Conservation (phyloP, 1,284 basidiomycete genomes). For the Abortiporus biennis region DNA sequence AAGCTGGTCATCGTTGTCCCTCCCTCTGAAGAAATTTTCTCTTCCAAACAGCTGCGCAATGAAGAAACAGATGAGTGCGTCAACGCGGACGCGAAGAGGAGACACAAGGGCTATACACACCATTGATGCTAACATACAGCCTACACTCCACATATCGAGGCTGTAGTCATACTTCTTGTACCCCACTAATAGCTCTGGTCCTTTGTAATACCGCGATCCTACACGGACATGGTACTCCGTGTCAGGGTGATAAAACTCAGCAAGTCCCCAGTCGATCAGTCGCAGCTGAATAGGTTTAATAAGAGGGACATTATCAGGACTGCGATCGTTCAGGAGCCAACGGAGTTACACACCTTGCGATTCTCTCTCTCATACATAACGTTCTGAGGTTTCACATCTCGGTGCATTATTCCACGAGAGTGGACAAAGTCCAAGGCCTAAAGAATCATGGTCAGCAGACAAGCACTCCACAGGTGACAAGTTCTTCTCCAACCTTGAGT, state of each 20-base stretch:
- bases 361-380: conserved; percentile 87
- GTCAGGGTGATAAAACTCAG: conserved; percentile 87
- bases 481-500: conserved; percentile 50
- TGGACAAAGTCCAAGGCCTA: conserved; percentile 86
- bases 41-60: conserved; percentile 69
- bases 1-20: conserved; percentile 87
- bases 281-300: conserved; percentile 44
- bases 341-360: conserved; percentile 51
- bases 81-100: no score
- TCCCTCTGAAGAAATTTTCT: conserved; percentile 88
- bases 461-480: conserved; percentile 2
- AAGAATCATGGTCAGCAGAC: conserved; percentile 1
- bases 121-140: conserved; percentile 88
- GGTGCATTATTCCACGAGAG: conserved; percentile 86
- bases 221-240: conserved; percentile 87
- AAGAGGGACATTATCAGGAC: background rate
- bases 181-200: conserved; percentile 82
- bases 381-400: conserved; percentile 89
- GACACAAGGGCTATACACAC: conserved; percentile 40
- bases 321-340: no score
- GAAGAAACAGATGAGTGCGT: conserved; percentile 6
- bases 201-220: conserved; percentile 88
- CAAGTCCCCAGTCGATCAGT: conserved; percentile 89
- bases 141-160: conserved; percentile 84
- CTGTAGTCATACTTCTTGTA: conserved; percentile 85